Percentiles rank a stretch among this genome's conserved stretches.
Conservation (phyloP, 1,284 basidiomycete species). For the Sporisorium scitamineum region DNA sequence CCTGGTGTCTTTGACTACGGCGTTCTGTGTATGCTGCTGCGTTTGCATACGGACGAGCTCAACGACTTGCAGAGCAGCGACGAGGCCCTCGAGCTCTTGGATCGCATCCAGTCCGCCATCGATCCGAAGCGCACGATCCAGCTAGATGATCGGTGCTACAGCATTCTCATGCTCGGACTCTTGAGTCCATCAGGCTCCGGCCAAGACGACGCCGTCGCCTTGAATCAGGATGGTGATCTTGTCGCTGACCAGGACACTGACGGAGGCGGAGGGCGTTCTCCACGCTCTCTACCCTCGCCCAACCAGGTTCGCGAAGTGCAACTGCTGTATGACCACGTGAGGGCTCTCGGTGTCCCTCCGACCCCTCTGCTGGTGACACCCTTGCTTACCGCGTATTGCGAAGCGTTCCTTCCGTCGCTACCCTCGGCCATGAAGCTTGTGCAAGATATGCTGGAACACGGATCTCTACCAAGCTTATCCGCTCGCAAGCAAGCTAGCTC, state of each 20-base stretch:
- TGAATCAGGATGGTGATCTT: background rate
- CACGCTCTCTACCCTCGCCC: slow-evolving; percentile 18
- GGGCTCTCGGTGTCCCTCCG: slow-evolving; percentile 21
- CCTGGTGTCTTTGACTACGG: slow-evolving; percentile 3
- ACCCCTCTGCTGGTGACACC: slow-evolving; percentile 49
- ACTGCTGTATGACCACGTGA: slow-evolving; percentile 49
- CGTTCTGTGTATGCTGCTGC: slow-evolving; percentile 28
- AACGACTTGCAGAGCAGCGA: slow-evolving; percentile 46
- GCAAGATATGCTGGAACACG: slow-evolving; percentile 32
- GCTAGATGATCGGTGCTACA: slow-evolving; percentile 24
- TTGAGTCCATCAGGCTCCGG: background rate
- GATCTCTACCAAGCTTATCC: background rate
- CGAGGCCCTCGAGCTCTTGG: slow-evolving; percentile 49
- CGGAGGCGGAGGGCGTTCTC: background rate
- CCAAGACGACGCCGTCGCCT: background rate
- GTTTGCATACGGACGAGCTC: slow-evolving; percentile 26
- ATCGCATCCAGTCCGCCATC: slow-evolving; percentile 16
- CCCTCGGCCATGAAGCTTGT: slow-evolving; percentile 47
- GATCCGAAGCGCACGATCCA: slow-evolving; percentile 17
- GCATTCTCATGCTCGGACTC: slow-evolving; percentile 30
- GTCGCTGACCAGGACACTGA: background rate
- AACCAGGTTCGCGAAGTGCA: slow-evolving; percentile 54
- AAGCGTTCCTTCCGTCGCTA: slow-evolving; percentile 53
- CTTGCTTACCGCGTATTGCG: slow-evolving; percentile 55
- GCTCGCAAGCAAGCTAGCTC: background rate